A percentile compares a stretch with the other conserved stretches of the same genome.
Evolutionary conservation across 2,329 filamentous ascomycete species (phyloP).

Genomic region (Neonectria magnoliae): DNA sequence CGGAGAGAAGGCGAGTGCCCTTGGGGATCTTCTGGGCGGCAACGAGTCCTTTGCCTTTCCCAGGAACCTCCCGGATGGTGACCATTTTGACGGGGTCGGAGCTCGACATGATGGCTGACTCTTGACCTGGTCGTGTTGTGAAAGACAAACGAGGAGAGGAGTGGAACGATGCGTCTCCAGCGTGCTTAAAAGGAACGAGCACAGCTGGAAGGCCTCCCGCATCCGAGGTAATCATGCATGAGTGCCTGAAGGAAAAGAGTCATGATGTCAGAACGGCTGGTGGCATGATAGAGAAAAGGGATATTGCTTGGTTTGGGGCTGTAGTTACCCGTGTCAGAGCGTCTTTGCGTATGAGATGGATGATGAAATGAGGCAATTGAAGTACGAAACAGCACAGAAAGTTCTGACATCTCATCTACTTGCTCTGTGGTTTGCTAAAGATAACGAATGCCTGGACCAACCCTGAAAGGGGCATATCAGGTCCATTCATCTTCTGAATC

Average conservation of each 20-base stretch:
- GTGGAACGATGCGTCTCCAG: not conserved
- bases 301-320: not conserved
- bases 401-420: not conserved
- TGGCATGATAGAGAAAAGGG: not conserved
- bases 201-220: not conserved
- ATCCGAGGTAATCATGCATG: not conserved
- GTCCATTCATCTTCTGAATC: too few relatives aligned
- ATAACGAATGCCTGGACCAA: too few relatives aligned
- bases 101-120: not conserved
- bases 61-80: constrained; percentile 2
- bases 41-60: constrained; percentile 9
- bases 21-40: constrained; percentile 1
- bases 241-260: not conserved
- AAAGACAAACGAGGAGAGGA: not conserved
- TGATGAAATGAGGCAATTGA: too few relatives aligned
- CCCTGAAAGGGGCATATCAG: too few relatives aligned
- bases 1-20: constrained; percentile 3
- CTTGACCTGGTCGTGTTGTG: not conserved
- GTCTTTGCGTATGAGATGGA: not conserved
- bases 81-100: not conserved
- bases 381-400: not conserved
- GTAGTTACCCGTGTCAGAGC: not conserved
- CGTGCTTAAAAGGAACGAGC: not conserved
- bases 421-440: too few relatives aligned
- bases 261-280: not conserved